phyloP scores from a whole-genome alignment of 331 rosid genomes.

The Quercus tomentella region DNA sequence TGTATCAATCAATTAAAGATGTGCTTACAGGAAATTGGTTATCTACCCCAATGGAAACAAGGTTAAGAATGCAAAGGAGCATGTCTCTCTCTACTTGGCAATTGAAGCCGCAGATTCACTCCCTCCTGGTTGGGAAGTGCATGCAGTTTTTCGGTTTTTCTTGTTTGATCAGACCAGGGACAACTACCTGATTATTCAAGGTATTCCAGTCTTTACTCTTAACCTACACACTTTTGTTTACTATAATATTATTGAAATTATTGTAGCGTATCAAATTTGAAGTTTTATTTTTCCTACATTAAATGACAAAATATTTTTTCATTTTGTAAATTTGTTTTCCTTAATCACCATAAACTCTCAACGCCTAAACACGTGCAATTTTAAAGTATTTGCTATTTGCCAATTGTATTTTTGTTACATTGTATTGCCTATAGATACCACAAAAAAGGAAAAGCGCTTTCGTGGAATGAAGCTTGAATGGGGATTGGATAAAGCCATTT shows the following conservation, averaged over 20 bases:
- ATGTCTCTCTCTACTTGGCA: slow-evolving; percentile 56
- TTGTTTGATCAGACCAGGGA: slow-evolving; percentile 53
- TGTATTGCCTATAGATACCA: slow-evolving; percentile 25
- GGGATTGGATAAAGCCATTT: slow-evolving; percentile 55
- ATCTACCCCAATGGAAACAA: slow-evolving; percentile 64
- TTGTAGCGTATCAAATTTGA: too few species aligned
- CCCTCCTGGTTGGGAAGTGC: slow-evolving; percentile 48
- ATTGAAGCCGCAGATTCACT: slow-evolving; percentile 36
- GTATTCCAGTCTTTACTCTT: slow-evolving; percentile 8
- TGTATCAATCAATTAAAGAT: not conserved
- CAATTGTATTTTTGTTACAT: not conserved
- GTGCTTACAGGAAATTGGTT: slow-evolving; percentile 53
- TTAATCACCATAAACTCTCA: too few species aligned
- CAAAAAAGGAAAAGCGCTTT: slow-evolving; percentile 43
- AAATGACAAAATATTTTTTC: too few species aligned
- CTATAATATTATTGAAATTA: too few species aligned
- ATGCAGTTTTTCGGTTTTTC: slow-evolving; percentile 40
- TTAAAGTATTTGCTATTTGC: not conserved
- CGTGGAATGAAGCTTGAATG: slow-evolving; percentile 47
- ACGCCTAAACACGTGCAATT: not conserved
- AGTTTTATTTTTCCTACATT: too few species aligned
- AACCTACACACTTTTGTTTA: too few species aligned
- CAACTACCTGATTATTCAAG: slow-evolving; percentile 45
- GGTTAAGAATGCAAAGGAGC: slow-evolving; percentile 43
- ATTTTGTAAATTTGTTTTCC: too few species aligned